phyloP scores from a whole-genome alignment of 257 asterid species.

The Solanum chiquidenum region DNA sequence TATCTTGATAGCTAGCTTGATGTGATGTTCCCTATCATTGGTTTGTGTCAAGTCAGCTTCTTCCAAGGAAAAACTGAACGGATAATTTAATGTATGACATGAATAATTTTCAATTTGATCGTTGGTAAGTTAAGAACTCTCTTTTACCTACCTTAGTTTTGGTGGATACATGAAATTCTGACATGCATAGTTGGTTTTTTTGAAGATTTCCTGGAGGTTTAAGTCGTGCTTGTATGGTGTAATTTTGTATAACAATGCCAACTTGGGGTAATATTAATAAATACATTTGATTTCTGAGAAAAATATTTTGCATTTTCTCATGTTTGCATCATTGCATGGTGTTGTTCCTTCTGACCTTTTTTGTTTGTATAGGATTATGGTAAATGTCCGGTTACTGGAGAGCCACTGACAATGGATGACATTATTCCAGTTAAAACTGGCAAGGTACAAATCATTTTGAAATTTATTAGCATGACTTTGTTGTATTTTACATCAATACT shows the following conservation, averaged over 20 bases:
- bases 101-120: neutral
- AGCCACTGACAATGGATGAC: conserved; percentile 71
- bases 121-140: neutral
- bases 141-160: neutral
- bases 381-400: conserved; percentile 95
- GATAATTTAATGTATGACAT: neutral
- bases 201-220: neutral
- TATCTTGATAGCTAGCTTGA: neutral
- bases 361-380: conserved; percentile 56
- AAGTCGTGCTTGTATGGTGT: neutral
- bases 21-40: neutral
- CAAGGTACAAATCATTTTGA: conserved; percentile 33
- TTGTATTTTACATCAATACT: neutral
- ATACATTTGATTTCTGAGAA: neutral
- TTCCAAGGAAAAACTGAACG: neutral
- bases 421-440: conserved; percentile 72
- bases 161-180: neutral
- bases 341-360: neutral
- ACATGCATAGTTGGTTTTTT: neutral
- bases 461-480: neutral
- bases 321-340: neutral
- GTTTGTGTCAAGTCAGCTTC: neutral
- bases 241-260: neutral
- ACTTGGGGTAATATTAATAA: neutral
- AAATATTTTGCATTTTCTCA: neutral